Percentiles rank a stretch among this genome's conserved stretches.
phyloP scores from a whole-genome alignment of 768 basidiomycete genomes.

The Boletus reticuloceps region DNA sequence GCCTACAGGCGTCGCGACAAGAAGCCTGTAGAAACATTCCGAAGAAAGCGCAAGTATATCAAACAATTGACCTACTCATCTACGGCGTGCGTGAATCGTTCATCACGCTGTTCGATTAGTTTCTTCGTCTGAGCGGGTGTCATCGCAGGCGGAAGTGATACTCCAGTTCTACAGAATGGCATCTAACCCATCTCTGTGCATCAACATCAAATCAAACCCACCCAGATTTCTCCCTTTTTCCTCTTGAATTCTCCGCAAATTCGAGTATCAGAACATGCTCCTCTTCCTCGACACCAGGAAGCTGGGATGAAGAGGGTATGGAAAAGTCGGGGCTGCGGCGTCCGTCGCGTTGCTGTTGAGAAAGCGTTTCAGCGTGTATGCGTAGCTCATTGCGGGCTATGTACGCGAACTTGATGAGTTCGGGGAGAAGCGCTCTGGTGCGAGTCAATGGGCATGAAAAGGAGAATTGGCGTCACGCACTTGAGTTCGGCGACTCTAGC shows the following conservation, averaged over 20 bases:
- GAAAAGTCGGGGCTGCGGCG: conserved; percentile 44
- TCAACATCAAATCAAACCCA: conserved; percentile 7
- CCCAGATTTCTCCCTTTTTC: conserved; percentile 31
- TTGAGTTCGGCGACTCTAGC: conserved; percentile 79
- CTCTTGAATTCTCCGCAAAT: conserved; percentile 46
- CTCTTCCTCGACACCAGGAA: conserved; percentile 29
- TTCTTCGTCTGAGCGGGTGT: conserved; percentile 61
- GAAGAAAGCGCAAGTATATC: not conserved
- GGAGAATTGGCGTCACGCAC: conserved; percentile 34
- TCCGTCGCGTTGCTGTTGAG: conserved; percentile 22
- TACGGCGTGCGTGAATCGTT: conserved; percentile 60
- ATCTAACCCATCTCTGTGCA: not conserved
- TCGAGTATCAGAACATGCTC: conserved; percentile 52
- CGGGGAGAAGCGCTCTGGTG: conserved; percentile 73
- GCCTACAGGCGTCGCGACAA: conserved; percentile 45
- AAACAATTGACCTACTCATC: conserved; percentile 50
- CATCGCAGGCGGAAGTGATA: conserved; percentile 35
- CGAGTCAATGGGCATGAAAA: not conserved
- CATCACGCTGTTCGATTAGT: conserved; percentile 68
- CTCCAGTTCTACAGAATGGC: conserved; percentile 12
- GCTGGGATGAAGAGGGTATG: conserved; percentile 27
- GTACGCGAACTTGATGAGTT: conserved; percentile 80
- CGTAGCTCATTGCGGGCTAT: conserved; percentile 62
- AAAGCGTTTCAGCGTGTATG: conserved; percentile 42
- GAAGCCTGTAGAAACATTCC: conserved; percentile 42